Evolutionary conservation across 2,329 filamentous ascomycete genomes (phyloP), one percentile per base, ranked within the genome.

Genomic region (Aulographum hederae): DNA sequence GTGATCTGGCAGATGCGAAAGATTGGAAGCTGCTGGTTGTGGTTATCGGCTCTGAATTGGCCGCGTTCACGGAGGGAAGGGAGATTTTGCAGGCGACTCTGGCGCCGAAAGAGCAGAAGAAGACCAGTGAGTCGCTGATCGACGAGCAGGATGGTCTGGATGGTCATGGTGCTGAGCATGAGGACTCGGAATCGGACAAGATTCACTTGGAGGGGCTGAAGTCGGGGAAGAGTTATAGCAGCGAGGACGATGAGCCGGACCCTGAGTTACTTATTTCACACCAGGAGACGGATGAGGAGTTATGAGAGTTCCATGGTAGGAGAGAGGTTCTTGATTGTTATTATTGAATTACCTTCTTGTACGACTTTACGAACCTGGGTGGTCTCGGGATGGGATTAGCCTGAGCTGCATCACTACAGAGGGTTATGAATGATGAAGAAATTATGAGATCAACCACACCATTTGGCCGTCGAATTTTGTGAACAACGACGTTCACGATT

Each of bases 11-110:
- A 0, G 68, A 78, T 37, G 54, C 60, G 1, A 67, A 67, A 34
- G 62, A 65, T 12, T 86, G 79, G 78, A 84, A 76, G 34, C 54
- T 85, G 12, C 58, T 86, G 13, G 72, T 84, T 4, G 78, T 70
- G 32, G 78, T 77, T 8, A 71, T 86, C 20, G 76, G 78, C 1
- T 78, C 79, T 0, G 79, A 81, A 47, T 46, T 78, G 2, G 72
- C 76, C 36, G 73, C 74, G 2, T 73, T 79, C 37, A 56, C 55
- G 19, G 66, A 74, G 42, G 73, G 72, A 1, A 62, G 65, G 40
- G 50, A 57, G 3, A 57, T 80, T 26, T 52, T 80, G n/a, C 46
- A 51, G 8, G 46, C 52, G 8, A 41, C 60, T 4, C 10, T 35
- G 34, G 21, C 23, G 19, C 27, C 18, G 15, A 8, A 28, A 17